phyloP scores from a whole-genome alignment of 495 filamentous ascomycete genomes.

The Clavariopsis aquatica region DNA sequence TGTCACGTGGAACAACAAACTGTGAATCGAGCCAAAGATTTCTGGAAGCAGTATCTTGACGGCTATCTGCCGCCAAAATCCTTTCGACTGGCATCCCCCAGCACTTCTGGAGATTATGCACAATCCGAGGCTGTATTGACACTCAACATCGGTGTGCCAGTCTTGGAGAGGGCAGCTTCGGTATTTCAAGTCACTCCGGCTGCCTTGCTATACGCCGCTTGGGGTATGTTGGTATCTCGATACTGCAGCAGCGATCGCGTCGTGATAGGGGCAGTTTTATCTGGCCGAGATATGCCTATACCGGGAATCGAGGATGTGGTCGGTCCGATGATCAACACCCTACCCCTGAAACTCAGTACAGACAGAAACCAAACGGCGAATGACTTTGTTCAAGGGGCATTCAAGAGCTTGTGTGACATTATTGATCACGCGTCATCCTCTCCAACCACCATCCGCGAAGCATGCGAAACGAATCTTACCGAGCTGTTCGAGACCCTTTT shows the following conservation, averaged over 20 bases:
- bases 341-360: no score
- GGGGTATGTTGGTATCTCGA: conserved; percentile 37
- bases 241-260: conserved; percentile 27
- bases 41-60: background rate
- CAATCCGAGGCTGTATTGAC: no score
- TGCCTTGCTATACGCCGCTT: conserved; percentile 35
- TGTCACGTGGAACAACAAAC: background rate
- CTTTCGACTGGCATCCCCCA: background rate
- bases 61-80: background rate
- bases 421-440: no score
- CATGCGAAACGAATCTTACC: no score
- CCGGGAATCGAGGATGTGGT: conserved; percentile 34
- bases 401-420: no score
- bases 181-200: background rate
- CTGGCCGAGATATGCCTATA: conserved; percentile 38
- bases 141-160: no score
- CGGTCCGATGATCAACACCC: conserved; percentile 37
- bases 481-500: no score
- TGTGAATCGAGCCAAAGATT: background rate
- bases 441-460: conserved; percentile 28
- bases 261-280: conserved; percentile 35
- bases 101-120: no score
- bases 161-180: background rate
- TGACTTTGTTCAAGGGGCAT: no score
- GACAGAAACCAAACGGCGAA: no score